Percentiles rank a stretch among this genome's conserved stretches.
Conservation (phyloP, 1,284 basidiomycete genomes). For the Xerocomus minutiporus region DNA sequence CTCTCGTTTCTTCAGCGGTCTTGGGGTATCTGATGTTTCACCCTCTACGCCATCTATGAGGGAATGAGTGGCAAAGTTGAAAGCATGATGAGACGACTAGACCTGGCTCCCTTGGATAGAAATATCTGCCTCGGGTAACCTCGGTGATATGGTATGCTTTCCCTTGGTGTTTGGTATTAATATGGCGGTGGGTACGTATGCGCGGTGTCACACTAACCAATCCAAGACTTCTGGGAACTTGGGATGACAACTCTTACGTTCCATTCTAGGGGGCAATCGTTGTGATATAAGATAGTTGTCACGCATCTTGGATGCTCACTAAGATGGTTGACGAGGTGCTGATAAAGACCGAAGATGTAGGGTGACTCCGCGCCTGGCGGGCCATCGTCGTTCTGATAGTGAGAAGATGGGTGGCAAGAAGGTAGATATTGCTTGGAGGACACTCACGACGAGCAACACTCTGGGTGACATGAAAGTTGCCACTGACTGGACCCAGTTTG, state of each 20-base stretch:
- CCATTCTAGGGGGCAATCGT: constrained; percentile 52
- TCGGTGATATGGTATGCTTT: constrained; percentile 85
- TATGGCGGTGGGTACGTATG: not conserved
- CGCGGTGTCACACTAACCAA: constrained; percentile 44
- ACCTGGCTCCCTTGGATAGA: constrained; percentile 71
- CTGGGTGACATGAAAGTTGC: constrained; percentile 31
- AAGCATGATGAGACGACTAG: not conserved
- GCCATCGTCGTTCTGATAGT: constrained; percentile 78
- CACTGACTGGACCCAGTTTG: not conserved
- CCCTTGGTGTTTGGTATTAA: constrained; percentile 38
- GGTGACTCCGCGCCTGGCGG: constrained; percentile 78
- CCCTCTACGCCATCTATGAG: constrained; percentile 59
- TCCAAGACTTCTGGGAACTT: constrained; percentile 88
- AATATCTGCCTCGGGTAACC: constrained; percentile 70
- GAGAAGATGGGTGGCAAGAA: constrained; percentile 5
- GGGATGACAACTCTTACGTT: constrained; percentile 87
- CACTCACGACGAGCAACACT: constrained; percentile 57
- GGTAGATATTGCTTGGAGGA: not conserved
- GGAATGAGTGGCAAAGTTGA: constrained; percentile 6
- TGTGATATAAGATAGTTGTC: constrained; percentile 7
- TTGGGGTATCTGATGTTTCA: constrained; percentile 56
- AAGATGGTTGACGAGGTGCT: constrained; percentile 58
- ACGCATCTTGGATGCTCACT: constrained; percentile 39
- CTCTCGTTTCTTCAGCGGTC: constrained; percentile 72
- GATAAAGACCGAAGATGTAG: constrained; percentile 78